Base-by-base conservation (phyloP, 371 early-diverging fungal genomes). In the Syncephalastrum sp. region DNA sequence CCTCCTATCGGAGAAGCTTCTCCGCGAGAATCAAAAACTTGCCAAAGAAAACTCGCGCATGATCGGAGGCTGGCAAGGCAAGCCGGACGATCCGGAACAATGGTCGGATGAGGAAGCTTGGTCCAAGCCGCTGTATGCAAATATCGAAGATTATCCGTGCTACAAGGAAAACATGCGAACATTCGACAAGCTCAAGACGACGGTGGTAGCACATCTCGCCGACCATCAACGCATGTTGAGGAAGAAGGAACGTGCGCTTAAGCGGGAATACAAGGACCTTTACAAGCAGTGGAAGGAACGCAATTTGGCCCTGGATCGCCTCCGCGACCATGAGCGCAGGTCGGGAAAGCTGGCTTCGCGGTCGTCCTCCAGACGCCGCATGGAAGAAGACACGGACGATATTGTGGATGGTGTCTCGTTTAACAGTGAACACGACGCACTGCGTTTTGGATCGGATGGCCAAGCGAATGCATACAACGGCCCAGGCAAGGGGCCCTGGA, bases 101-200 rank as follows among this genome's bases (percentile, higher is more conserved):
- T 75, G 78, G 77, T 54, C 77, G 47, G 64, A 84, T 50, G 56
- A 70, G 38, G 69, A 73, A 42, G 58, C 63, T 41, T 70, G 76
- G 72, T 49, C 70, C 56, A 67, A 69, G 42, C 75, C 70, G 16
- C 12, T 79, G 4, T 79, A 75, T 57, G 49, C 60, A 19, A 56
- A 57, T 0, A 58, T 83, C 15, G 73, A 82, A 15, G 87, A 88
- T 21, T 89, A 83, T 65, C 83, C 86, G 24, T 88, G 85, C 50
- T 86, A 85, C 64, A 64, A 82, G 38, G 75, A 76, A 13, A 82
- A 79, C 56, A 53, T 74, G 5, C 60, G 58, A 1, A 46, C 53
- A 0, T 72, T 76, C 46, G 49, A 45, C 10, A 68, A 65, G 43
- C 38, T 74, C 21, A 68, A 67, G 25, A 54, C 57, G 12, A 16